Percentiles rank a stretch among this genome's conserved stretches.
Evolutionary conservation across 495 filamentous ascomycete genomes (phyloP).

Genomic region (Podospora bellae-mahoneyi): DNA sequence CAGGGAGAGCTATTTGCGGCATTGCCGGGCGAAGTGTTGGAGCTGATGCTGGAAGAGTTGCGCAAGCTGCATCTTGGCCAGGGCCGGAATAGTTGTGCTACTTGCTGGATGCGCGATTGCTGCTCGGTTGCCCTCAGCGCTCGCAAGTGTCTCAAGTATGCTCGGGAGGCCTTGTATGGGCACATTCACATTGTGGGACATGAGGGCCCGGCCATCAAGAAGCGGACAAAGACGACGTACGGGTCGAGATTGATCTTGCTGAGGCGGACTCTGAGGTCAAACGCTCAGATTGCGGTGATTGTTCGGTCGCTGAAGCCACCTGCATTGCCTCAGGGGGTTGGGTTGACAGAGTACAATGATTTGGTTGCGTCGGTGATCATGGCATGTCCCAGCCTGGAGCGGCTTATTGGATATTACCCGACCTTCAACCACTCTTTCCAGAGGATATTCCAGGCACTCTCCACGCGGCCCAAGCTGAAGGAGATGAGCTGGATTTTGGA

Average conservation of each 20-base stretch:
- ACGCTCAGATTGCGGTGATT: conserved; percentile 64
- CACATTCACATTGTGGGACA: conserved; percentile 65
- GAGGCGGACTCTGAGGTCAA: conserved; percentile 68
- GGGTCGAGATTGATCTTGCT: conserved; percentile 70
- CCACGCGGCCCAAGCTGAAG: conserved; percentile 67
- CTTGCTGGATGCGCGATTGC: conserved; percentile 76
- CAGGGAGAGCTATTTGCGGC: conserved; percentile 51
- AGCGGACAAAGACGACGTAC: conserved; percentile 63
- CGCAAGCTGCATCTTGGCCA: conserved; percentile 44
- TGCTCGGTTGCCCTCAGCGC: conserved; percentile 63
- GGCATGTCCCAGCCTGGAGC: conserved; percentile 80
- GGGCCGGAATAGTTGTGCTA: conserved; percentile 56
- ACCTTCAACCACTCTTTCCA: conserved; percentile 70
- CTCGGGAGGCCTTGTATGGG: conserved; percentile 64
- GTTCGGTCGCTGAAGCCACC: conserved; percentile 75
- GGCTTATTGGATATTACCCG: conserved; percentile 65
- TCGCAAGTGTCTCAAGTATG: conserved; percentile 64
- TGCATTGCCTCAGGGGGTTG: conserved; percentile 53
- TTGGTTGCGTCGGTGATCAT: conserved; percentile 76
- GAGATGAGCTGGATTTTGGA: conserved; percentile 78
- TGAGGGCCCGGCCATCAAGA: conserved; percentile 63
- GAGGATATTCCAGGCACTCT: conserved; percentile 72
- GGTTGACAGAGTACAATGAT: conserved; percentile 62
- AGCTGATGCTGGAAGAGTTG: conserved; percentile 49
- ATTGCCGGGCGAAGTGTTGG: conserved; percentile 57